These are phyloP conservation scores for Oemleria cerasiformis DNA, from an alignment of 306 rosid species.

Conservation along the genomic window DNA sequence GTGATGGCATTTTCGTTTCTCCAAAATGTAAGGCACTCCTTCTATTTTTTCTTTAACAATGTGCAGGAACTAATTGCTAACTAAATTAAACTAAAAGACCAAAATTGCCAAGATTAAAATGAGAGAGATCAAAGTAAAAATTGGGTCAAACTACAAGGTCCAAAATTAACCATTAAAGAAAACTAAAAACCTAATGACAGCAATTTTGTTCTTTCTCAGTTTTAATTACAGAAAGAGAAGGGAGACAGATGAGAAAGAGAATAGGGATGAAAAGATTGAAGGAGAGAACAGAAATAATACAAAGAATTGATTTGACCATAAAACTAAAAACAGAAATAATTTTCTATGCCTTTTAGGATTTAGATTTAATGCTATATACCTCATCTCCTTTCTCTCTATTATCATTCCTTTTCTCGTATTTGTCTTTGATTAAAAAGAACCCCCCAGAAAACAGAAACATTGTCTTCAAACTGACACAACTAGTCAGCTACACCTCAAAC, in stretches of 20 bases:
- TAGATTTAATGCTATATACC: too few species aligned
- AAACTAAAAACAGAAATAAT: neutral
- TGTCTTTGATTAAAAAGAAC: neutral
- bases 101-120: too few species aligned
- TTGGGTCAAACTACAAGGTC: neutral
- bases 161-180: neutral
- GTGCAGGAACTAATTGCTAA: neutral
- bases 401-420: neutral
- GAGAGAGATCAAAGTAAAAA: too few species aligned
- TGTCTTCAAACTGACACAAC: neutral
- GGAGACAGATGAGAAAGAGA: neutral
- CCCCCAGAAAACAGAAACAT: neutral
- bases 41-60: neutral
- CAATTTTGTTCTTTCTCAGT: too few species aligned
- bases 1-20: neutral
- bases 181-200: neutral
- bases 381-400: neutral
- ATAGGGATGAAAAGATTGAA: neutral
- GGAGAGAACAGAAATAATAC: neutral
- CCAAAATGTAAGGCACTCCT: neutral
- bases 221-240: neutral
- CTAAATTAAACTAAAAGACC: neutral
- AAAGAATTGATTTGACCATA: neutral
- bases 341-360: neutral
- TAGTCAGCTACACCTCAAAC: neutral